phyloP scores from a whole-genome alignment of 495 filamentous ascomycete species.

The Penicillium coprophilum region DNA sequence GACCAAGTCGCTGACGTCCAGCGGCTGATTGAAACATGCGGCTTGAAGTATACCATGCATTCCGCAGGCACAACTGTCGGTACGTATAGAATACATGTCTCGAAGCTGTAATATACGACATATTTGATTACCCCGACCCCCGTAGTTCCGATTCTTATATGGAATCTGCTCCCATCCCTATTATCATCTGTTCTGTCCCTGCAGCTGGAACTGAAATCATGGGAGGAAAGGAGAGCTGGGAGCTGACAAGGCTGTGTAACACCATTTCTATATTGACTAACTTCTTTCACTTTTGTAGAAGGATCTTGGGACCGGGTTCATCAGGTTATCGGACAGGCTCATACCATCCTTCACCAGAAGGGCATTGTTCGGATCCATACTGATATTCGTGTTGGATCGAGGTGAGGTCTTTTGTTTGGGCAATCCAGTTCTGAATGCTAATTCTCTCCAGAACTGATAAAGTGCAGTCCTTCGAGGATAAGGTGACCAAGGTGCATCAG shows the following conservation, averaged over 20 bases:
- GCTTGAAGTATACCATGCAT: slow-evolving; percentile 83
- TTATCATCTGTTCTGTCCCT: background rate
- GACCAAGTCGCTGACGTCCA: slow-evolving; percentile 87
- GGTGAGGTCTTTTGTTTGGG: slow-evolving; percentile 49
- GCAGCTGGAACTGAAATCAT: background rate
- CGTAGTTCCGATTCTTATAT: background rate
- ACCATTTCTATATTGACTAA: background rate
- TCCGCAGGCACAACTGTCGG: slow-evolving; percentile 90
- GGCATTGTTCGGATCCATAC: slow-evolving; percentile 83
- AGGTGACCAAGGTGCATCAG: slow-evolving; percentile 62
- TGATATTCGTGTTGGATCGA: slow-evolving; percentile 82
- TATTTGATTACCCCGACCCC: background rate
- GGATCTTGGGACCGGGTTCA: slow-evolving; percentile 90
- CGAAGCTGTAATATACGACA: background rate
- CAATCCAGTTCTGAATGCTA: background rate
- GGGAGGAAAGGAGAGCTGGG: background rate
- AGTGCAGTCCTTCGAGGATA: slow-evolving; percentile 63
- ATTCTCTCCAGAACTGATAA: slow-evolving; percentile 59
- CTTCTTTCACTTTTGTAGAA: slow-evolving; percentile 51
- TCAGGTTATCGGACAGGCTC: slow-evolving; percentile 84
- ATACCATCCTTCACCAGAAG: slow-evolving; percentile 76
- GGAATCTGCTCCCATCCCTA: background rate
- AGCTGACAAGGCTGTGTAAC: background rate
- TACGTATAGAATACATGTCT: slow-evolving; percentile 40
- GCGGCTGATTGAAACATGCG: slow-evolving; percentile 74